Evolutionary conservation across 164 flowering plant genomes (phyloP).

Genomic region (Platanus orientalis): DNA sequence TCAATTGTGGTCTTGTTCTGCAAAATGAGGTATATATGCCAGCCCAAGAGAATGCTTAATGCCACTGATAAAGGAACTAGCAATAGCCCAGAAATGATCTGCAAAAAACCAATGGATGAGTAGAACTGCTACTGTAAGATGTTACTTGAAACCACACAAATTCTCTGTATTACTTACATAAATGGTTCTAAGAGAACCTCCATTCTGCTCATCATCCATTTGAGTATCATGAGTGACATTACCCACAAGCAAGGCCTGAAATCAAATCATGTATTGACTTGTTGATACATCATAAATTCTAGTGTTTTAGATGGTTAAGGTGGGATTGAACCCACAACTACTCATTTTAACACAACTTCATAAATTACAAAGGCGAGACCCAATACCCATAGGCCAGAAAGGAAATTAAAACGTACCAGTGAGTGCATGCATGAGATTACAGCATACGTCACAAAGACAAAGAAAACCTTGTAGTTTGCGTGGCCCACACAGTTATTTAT

Average conservation of each 20-base stretch:
- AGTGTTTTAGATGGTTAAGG: neutral
- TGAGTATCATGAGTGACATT: constrained; percentile 41
- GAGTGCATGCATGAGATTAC: constrained; percentile 69
- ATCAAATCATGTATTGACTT: neutral
- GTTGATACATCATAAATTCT: neutral
- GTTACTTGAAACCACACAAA: neutral
- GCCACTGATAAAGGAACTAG: constrained; percentile 64
- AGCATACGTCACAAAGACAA: constrained; percentile 72
- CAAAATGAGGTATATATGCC: constrained; percentile 77
- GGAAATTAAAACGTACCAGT: constrained; percentile 51
- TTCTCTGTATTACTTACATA: constrained; percentile 42
- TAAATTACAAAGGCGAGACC: neutral
- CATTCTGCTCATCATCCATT: constrained; percentile 41
- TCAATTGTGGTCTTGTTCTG: constrained; percentile 94
- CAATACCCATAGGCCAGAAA: neutral
- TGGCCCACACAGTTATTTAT: constrained; percentile 94
- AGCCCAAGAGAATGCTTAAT: constrained; percentile 61
- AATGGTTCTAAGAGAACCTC: constrained; percentile 44
- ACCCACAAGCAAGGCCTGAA: constrained; percentile 71
- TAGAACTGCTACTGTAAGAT: neutral
- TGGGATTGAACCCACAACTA: neutral
- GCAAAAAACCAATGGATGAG: constrained; percentile 15
- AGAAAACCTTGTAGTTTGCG: constrained; percentile 86
- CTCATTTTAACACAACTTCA: neutral
- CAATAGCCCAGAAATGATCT: constrained; percentile 69